Evolutionary conservation across 192 early-diverging fungal species (phyloP).

Genomic region (Globomyces pollinis-pini): DNA sequence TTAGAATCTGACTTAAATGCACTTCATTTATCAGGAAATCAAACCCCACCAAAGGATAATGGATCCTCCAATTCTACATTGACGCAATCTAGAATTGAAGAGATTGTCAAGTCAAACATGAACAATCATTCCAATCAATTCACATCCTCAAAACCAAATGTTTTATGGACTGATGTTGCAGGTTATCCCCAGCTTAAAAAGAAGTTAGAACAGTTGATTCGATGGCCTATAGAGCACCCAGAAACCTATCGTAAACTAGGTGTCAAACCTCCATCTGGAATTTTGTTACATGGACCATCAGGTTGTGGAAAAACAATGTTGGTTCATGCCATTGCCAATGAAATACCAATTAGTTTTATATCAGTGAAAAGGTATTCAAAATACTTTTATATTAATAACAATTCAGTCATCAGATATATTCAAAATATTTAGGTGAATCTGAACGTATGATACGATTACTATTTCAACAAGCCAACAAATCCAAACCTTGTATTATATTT

Average conservation of each 20-base stretch:
- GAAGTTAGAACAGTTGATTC: constrained; percentile 49
- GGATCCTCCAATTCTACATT: no score
- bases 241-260: constrained; percentile 56
- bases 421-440: constrained; percentile 92
- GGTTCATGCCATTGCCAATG: constrained; percentile 68
- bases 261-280: constrained; percentile 63
- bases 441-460: constrained; percentile 71
- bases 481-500: constrained; percentile 74
- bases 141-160: not conserved
- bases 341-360: constrained; percentile 76
- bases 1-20: no score
- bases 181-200: constrained; percentile 51
- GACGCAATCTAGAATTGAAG: no score
- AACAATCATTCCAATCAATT: no score
- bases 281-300: constrained; percentile 90
- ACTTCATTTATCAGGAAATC: no score
- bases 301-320: constrained; percentile 89
- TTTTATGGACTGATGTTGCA: not conserved
- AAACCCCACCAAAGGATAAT: no score
- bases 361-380: constrained; percentile 75
- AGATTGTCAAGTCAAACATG: no score
- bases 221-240: constrained; percentile 47
- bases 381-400: constrained; percentile 4
- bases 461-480: constrained; percentile 72
- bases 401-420: constrained; percentile 77